These are phyloP conservation scores for Reutealis trisperma DNA, from an alignment of 345 rosid genomes.

Conservation along the genomic window DNA sequence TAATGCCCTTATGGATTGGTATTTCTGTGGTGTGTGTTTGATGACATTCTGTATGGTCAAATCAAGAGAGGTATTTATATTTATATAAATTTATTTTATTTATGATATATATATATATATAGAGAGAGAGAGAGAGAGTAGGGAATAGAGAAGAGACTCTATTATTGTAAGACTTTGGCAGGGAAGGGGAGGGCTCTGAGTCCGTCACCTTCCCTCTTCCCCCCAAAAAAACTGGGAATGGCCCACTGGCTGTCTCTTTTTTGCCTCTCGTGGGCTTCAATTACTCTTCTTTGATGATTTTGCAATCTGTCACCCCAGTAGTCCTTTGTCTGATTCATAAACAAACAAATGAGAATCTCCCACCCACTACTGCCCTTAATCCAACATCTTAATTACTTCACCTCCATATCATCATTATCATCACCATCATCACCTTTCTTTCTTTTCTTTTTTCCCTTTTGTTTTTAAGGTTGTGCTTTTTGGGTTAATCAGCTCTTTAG, in stretches of 20 bases:
- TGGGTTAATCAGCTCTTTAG: no score
- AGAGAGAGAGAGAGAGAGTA: no score
- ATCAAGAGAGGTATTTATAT: constrained; percentile 36
- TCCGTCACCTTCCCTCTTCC: constrained; percentile 1
- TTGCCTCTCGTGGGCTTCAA: constrained; percentile 47
- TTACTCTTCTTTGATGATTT: constrained; percentile 48
- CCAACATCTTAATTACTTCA: constrained; percentile 19
- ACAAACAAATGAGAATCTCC: constrained; percentile 33
- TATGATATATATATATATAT: no score
- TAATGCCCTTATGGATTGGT: constrained; percentile 6
- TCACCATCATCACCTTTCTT: neutral
- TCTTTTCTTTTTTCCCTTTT: neutral
- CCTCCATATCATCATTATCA: constrained; percentile 25
- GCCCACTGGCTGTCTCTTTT: constrained; percentile 58
- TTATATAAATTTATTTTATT: no score
- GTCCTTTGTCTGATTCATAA: constrained; percentile 43
- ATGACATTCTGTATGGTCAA: constrained; percentile 45
- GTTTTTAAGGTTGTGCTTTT: no score
- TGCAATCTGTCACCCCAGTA: constrained; percentile 38
- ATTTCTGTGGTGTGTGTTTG: constrained; percentile 10
- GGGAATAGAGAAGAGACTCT: constrained; percentile 26
- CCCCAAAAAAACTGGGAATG: constrained; percentile 49
- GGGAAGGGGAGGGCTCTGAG: no score
- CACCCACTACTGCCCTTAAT: constrained; percentile 9
- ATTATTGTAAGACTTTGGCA: constrained; percentile 51